A percentile compares a stretch with the other conserved stretches of the same genome.
phyloP scores from a whole-genome alignment of 176 grass and related monocot genomes.

The Puccinellia tenuiflora region DNA sequence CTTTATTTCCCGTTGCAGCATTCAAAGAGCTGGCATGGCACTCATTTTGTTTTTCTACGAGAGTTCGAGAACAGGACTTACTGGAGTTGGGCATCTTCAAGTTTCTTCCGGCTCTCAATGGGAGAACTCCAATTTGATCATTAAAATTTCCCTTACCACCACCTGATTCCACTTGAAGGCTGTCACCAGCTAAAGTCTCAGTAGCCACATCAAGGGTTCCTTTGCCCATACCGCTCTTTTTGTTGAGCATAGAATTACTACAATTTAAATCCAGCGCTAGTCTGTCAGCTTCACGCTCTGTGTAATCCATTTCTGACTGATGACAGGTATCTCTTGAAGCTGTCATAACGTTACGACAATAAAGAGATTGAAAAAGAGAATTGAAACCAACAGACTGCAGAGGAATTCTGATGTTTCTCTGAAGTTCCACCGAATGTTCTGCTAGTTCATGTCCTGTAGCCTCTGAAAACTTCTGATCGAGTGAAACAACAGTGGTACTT shows the following conservation, averaged over 20 bases:
- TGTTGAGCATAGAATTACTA: not conserved
- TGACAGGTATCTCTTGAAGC: conserved; percentile 30
- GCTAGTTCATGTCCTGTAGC: conserved; percentile 31
- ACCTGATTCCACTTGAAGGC: conserved; percentile 27
- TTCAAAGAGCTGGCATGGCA: conserved; percentile 19
- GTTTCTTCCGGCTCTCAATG: conserved; percentile 25
- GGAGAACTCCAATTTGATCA: conserved; percentile 22
- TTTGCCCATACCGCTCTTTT: conserved; percentile 14
- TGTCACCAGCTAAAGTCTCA: not conserved
- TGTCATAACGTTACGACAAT: conserved; percentile 46
- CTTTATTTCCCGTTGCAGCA: conserved; percentile 15
- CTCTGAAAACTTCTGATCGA: conserved; percentile 46
- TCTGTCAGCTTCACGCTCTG: conserved; percentile 9
- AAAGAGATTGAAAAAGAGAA: conserved; percentile 70
- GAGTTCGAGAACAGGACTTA: conserved; percentile 26
- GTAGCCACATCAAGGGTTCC: conserved; percentile 21
- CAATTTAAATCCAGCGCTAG: conserved; percentile 16
- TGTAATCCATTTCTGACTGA: conserved; percentile 42
- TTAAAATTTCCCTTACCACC: conserved; percentile 19
- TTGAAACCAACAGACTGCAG: conserved; percentile 48
- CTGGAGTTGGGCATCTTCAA: conserved; percentile 24
- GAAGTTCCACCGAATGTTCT: conserved; percentile 21
- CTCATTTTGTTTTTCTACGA: conserved; percentile 41
- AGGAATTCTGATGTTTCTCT: conserved; percentile 26
- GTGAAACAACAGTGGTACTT: conserved; percentile 31